phyloP scores from a whole-genome alignment of 1,284 basidiomycete species.

The Cutaneotrichosporon arboriforme region DNA sequence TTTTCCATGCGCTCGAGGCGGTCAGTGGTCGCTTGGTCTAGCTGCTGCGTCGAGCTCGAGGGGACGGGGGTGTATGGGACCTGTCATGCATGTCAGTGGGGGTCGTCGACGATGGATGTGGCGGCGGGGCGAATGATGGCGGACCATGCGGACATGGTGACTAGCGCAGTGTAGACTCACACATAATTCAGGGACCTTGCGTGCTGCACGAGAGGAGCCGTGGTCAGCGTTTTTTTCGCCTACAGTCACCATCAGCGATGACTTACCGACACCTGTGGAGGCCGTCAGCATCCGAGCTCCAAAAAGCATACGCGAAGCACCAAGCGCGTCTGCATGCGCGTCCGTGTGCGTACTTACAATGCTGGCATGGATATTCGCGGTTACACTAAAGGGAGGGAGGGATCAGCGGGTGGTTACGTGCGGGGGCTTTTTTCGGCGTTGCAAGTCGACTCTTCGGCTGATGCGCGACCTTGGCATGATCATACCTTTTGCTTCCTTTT shows the following conservation, averaged over 20 bases:
- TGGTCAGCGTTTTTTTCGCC: neutral
- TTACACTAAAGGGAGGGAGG: conserved; percentile 42
- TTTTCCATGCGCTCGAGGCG: conserved; percentile 41
- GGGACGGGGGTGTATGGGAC: conserved; percentile 44
- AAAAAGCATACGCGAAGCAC: neutral
- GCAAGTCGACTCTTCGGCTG: neutral
- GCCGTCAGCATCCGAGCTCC: neutral
- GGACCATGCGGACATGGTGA: neutral
- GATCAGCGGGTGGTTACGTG: neutral
- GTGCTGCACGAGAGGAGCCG: conserved; percentile 24
- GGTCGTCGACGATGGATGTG: neutral
- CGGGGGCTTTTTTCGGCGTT: too few relatives aligned
- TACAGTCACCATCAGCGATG: neutral
- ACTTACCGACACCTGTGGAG: conserved; percentile 13
- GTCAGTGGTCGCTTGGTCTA: conserved; percentile 32
- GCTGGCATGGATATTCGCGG: conserved; percentile 48
- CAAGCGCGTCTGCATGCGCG: too few relatives aligned
- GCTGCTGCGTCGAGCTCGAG: conserved; percentile 19
- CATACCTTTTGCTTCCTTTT: conserved; percentile 48
- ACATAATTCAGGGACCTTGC: conserved; percentile 48
- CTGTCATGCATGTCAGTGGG: conserved; percentile 18
- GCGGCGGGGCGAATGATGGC: neutral
- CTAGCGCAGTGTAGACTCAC: conserved; percentile 23
- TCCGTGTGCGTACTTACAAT: conserved; percentile 32
- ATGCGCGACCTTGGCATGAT: too few relatives aligned